Evolutionary conservation across 805 yeast genomes (phyloP).

Genomic region (Barnettozyma wickerhamii): DNA sequence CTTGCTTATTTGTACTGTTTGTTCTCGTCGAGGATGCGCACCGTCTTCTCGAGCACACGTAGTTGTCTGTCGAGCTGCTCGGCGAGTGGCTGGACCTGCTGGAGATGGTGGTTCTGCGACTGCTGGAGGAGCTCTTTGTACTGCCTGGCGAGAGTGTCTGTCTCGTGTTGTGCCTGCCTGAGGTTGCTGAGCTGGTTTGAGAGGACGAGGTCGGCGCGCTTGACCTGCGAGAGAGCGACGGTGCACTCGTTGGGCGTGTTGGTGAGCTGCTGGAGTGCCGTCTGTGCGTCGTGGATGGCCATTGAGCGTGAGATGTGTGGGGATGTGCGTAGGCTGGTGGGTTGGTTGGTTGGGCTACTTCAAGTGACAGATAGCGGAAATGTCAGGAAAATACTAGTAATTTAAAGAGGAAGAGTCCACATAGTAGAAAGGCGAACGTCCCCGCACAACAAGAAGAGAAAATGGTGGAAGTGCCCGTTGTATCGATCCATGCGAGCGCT

Average conservation of each 20-base stretch:
- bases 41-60: conserved; percentile 61
- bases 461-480: not conserved
- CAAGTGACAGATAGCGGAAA: not conserved
- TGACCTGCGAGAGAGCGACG: conserved; percentile 15
- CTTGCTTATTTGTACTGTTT: conserved; percentile 8
- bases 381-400: too few species aligned
- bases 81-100: conserved; percentile 49
- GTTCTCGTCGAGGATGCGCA: conserved; percentile 32
- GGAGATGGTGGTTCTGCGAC: not conserved
- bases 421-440: too few species aligned
- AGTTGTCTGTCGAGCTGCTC: conserved; percentile 71
- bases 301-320: not conserved
- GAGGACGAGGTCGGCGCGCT: conserved; percentile 19
- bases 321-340: not conserved
- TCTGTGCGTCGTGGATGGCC: not conserved
- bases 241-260: conserved; percentile 8
- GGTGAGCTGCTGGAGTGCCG: not conserved
- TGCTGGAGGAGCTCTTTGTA: conserved; percentile 9
- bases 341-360: too few species aligned
- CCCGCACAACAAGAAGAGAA: too few species aligned
- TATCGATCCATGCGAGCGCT: not conserved
- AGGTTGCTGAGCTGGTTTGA: conserved; percentile 19
- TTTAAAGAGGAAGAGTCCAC: too few species aligned
- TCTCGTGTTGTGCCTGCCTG: conserved; percentile 6
- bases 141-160: conserved; percentile 7